Percentiles rank a stretch among this genome's conserved stretches.
phyloP scores from a whole-genome alignment of 148 eudicot species.

The Spergularia bocconei region DNA sequence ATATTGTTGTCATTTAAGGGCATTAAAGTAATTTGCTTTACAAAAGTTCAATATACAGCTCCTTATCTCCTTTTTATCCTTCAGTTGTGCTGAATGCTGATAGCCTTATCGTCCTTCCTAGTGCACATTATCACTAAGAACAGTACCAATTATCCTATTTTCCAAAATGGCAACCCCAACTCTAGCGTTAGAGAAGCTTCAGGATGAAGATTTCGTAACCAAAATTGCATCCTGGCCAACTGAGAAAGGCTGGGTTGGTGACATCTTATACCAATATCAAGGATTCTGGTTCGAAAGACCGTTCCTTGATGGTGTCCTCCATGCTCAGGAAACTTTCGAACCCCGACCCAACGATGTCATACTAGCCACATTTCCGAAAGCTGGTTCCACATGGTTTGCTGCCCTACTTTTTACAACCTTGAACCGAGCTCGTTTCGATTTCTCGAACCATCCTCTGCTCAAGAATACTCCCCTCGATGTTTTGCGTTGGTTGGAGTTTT shows the following conservation, averaged over 20 bases:
- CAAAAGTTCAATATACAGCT: no score
- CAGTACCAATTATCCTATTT: no score
- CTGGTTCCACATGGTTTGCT: conserved; percentile 28
- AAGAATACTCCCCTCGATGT: background rate
- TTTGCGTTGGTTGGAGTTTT: background rate
- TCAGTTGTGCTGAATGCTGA: no score
- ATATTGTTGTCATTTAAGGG: no score
- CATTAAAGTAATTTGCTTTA: no score
- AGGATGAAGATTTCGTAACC: no score
- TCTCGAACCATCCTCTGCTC: conserved; percentile 1
- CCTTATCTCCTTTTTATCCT: no score
- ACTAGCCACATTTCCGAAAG: conserved; percentile 27
- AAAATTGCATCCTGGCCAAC: background rate
- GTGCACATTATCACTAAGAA: no score
- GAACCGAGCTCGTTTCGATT: conserved; percentile 21
- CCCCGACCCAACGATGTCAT: conserved; percentile 1
- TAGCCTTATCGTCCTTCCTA: no score
- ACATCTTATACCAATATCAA: conserved; percentile 9
- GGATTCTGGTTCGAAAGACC: conserved; percentile 16
- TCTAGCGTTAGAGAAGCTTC: no score
- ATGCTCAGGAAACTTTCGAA: background rate
- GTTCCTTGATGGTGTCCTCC: background rate
- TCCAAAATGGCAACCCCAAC: no score
- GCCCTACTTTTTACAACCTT: conserved; percentile 28
- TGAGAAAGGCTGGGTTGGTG: background rate